Evolutionary conservation across 2,329 filamentous ascomycete species (phyloP).

Genomic region (Claviceps citrina): DNA sequence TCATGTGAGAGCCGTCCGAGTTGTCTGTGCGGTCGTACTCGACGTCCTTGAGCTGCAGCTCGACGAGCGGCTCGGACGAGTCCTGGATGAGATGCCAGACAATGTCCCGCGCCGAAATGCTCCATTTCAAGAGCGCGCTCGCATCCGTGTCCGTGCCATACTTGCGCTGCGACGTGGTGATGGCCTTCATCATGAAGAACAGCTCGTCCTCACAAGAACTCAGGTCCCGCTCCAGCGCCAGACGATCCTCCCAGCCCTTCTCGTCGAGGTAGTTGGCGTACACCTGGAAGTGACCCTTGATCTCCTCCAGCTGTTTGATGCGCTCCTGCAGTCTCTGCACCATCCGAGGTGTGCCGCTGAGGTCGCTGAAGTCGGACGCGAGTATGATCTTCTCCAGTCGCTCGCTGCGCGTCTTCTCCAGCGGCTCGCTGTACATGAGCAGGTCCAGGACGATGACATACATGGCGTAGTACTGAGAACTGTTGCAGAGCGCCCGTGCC

Average conservation of each 20-base stretch:
- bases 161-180: conserved; percentile 87
- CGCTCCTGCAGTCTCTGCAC: conserved; percentile 82
- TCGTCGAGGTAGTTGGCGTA: conserved; percentile 76
- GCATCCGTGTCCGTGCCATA: conserved; percentile 56
- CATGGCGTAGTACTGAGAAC: conserved; percentile 90
- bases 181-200: conserved; percentile 99
- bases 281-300: conserved; percentile 91
- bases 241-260: conserved; percentile 78
- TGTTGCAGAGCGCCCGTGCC: conserved; percentile 88
- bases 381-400: conserved; percentile 97
- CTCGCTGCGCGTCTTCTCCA: conserved; percentile 94
- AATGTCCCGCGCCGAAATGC: conserved; percentile 84
- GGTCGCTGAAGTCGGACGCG: conserved; percentile 93
- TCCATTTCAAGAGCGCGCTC: conserved; percentile 75
- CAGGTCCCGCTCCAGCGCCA: conserved; percentile 79
- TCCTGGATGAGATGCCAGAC: conserved; percentile 94
- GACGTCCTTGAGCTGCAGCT: conserved; percentile 82
- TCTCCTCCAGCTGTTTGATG: conserved; percentile 85
- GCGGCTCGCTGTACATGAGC: conserved; percentile 84
- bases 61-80: conserved; percentile 72
- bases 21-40: conserved; percentile 94
- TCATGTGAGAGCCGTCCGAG: conserved; percentile 90
- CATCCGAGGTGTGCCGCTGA: conserved; percentile 85
- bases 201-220: conserved; percentile 86
- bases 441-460: conserved; percentile 97